A percentile compares a stretch with the other conserved stretches of the same genome.
Evolutionary conservation across 257 asterid genomes (phyloP).

Genomic region (Scutellaria baicalensis): DNA sequence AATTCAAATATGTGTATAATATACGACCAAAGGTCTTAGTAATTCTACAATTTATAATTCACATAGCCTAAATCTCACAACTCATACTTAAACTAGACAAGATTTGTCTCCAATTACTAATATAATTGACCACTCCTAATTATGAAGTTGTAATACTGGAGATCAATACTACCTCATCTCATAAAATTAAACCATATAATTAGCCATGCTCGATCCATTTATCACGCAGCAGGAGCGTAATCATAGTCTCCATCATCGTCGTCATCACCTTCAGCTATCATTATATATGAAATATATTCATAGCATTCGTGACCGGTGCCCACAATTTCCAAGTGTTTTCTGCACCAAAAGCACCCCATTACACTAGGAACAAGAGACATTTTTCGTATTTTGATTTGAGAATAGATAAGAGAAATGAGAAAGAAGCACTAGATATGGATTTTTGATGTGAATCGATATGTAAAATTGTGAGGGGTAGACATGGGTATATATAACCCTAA

Average conservation of each 20-base stretch:
- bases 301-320: neutral
- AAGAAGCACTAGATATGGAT: neutral
- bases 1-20: no score
- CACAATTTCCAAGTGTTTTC: neutral
- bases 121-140: no score
- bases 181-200: neutral
- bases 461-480: neutral
- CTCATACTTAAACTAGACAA: no score
- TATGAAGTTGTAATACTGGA: neutral
- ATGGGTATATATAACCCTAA: neutral
- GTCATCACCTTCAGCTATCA: slow-evolving; percentile 7
- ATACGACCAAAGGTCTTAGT: no score
- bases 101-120: no score
- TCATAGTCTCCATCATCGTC: slow-evolving; percentile 7
- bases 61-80: no score
- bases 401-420: neutral
- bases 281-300: no score
- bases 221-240: slow-evolving; percentile 18
- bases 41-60: no score
- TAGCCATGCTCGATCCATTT: neutral
- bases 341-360: neutral
- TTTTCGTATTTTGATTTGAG: neutral
- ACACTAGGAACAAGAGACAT: neutral
- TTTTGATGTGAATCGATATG: neutral
- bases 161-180: neutral